Percentiles rank a stretch among this genome's conserved stretches.
Conservation (phyloP, 257 asterid species). For the Vinca minor region DNA sequence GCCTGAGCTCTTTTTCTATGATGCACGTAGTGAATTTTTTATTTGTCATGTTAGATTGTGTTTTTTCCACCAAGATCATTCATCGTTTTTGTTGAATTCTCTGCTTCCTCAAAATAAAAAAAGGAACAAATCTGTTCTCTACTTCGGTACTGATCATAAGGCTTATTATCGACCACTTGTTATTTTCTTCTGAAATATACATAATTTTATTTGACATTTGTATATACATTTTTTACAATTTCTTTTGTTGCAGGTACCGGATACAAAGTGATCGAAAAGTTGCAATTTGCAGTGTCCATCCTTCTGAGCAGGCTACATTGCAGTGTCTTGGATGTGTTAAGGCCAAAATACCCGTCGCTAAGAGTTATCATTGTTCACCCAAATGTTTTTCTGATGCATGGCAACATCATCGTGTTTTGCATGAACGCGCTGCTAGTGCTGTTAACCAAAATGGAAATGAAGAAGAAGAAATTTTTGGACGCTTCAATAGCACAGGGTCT, state of each 20-base stretch:
- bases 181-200: background rate
- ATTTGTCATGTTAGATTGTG: background rate
- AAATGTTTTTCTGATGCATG: constrained; percentile 92
- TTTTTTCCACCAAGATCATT: background rate
- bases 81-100: background rate
- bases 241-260: constrained; percentile 63
- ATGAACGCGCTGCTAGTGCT: constrained; percentile 84
- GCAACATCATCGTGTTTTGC: constrained; percentile 90
- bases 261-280: constrained; percentile 85
- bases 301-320: constrained; percentile 84
- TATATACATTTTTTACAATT: background rate
- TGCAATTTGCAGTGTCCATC: constrained; percentile 86
- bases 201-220: background rate
- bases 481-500: constrained; percentile 60
- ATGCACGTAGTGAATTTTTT: background rate
- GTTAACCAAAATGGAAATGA: constrained; percentile 68
- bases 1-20: background rate
- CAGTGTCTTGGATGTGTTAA: constrained; percentile 91
- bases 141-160: background rate
- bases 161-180: background rate
- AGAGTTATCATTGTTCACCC: constrained; percentile 89
- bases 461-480: constrained; percentile 83
- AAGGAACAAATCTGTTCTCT: background rate
- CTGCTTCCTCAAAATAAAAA: background rate
- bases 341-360: constrained; percentile 68